Percentiles rank a stretch among this genome's conserved stretches.
Evolutionary conservation across 768 basidiomycete species (phyloP).

Genomic region (Coprinopsis marcescibilis): DNA sequence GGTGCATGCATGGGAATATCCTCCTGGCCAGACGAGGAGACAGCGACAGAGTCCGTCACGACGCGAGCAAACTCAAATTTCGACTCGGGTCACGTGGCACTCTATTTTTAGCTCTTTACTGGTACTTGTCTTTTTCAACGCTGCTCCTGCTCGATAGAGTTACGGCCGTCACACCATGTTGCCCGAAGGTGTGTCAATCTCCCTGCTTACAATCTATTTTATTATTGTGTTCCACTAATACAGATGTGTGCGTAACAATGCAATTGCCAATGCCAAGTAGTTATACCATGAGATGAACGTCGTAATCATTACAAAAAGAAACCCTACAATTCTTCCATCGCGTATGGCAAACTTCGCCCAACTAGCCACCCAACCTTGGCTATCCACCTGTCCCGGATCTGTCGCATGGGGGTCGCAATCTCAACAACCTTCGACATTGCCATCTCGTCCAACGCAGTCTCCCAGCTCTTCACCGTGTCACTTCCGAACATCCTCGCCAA

Average conservation of each 20-base stretch:
- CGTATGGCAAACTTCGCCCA: slow-evolving; percentile 35
- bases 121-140: too few species aligned
- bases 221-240: too few species aligned
- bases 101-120: too few species aligned
- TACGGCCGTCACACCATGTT: too few species aligned
- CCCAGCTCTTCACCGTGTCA: slow-evolving; percentile 67
- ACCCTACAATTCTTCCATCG: slow-evolving; percentile 27
- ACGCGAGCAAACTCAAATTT: too few species aligned
- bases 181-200: too few species aligned
- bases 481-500: slow-evolving; percentile 76
- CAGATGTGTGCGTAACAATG: slow-evolving; percentile 2
- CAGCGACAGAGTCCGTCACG: too few species aligned
- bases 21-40: slow-evolving; percentile 11
- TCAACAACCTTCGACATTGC: slow-evolving; percentile 44
- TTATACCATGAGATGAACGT: slow-evolving; percentile 1
- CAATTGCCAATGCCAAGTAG: background rate
- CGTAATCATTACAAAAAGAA: slow-evolving; percentile 1
- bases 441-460: slow-evolving; percentile 60
- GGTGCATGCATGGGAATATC: slow-evolving; percentile 44
- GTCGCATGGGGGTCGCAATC: slow-evolving; percentile 31
- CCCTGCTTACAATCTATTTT: too few species aligned
- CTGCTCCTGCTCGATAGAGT: too few species aligned
- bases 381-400: slow-evolving; percentile 59
- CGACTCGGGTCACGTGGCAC: background rate
- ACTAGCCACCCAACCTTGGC: slow-evolving; percentile 75